Percentiles rank a stretch among this genome's conserved stretches.
phyloP scores from a whole-genome alignment of 2,329 filamentous ascomycete species.

The Aspergillus neotritici region DNA sequence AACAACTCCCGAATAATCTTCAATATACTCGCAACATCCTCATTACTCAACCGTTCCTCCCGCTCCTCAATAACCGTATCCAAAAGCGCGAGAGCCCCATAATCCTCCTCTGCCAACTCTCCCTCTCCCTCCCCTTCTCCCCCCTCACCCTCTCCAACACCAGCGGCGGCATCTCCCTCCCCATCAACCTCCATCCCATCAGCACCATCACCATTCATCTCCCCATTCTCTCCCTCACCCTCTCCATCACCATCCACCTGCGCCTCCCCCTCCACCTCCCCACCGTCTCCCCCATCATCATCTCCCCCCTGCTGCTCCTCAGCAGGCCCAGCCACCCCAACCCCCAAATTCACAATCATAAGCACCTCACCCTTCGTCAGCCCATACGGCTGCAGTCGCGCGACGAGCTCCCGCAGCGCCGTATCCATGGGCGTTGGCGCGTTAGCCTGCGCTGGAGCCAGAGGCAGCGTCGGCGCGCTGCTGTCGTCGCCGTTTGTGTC shows the following conservation, averaged over 20 bases:
- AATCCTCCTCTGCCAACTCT: constrained; percentile 28
- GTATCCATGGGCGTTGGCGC: constrained; percentile 31
- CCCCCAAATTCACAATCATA: constrained; percentile 43
- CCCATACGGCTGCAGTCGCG: constrained; percentile 33
- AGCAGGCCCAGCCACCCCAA: constrained; percentile 25
- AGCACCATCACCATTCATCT: constrained; percentile 6
- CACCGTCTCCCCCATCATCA: constrained; percentile 1
- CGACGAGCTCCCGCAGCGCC: constrained; percentile 35
- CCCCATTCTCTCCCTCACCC: constrained; percentile 12
- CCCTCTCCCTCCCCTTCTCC: constrained; percentile 19
- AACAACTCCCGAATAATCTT: constrained; percentile 33
- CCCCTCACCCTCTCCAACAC: constrained; percentile 10
- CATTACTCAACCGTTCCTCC: constrained; percentile 36
- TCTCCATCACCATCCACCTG: constrained; percentile 11
- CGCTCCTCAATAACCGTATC: constrained; percentile 41
- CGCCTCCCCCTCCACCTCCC: constrained; percentile 1
- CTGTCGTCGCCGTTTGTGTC: constrained; percentile 1
- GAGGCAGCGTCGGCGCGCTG: constrained; percentile 4
- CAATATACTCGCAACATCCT: constrained; percentile 33
- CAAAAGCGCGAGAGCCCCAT: constrained; percentile 33
- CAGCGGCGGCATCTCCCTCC: constrained; percentile 15
- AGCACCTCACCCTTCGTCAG: constrained; percentile 45
- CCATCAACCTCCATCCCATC: constrained; percentile 9
- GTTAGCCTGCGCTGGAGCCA: constrained; percentile 4
- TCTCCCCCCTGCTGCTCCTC: constrained; percentile 15